A percentile compares a stretch with the other conserved stretches of the same genome.
Evolutionary conservation across 495 filamentous ascomycete species (phyloP).

Genomic region (Pyronema omphalodes): DNA sequence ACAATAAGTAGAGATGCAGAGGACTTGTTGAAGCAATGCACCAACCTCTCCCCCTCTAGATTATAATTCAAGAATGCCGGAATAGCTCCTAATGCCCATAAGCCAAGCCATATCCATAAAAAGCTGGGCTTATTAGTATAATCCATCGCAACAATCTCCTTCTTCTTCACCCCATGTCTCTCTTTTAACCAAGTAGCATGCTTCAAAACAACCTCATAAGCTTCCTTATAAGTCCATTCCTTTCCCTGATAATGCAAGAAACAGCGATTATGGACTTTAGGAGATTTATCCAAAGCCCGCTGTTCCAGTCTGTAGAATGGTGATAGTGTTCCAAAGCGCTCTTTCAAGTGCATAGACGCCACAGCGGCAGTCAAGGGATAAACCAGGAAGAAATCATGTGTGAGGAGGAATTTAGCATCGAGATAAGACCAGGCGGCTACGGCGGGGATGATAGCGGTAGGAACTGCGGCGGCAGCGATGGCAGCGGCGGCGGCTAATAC

Average conservation of each 20-base stretch:
- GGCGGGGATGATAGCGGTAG: conserved; percentile 5
- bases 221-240: conserved; percentile 62
- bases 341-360: conserved; percentile 27
- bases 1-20: conserved; percentile 53
- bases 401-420: conserved; percentile 51
- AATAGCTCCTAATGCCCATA: conserved; percentile 76
- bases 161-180: conserved; percentile 45
- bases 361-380: conserved; percentile 29
- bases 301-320: conserved; percentile 66
- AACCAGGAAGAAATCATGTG: conserved; percentile 45
- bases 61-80: conserved; percentile 97
- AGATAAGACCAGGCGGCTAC: conserved; percentile 59
- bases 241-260: conserved; percentile 62
- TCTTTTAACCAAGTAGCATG: conserved; percentile 72
- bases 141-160: conserved; percentile 75
- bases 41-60: conserved; percentile 50
- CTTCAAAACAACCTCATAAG: conserved; percentile 53
- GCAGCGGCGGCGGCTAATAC: neutral
- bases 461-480: neutral
- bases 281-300: conserved; percentile 39
- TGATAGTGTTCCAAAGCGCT: conserved; percentile 44
- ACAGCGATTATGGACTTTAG: conserved; percentile 29
- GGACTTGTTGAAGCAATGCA: conserved; percentile 60
- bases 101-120: conserved; percentile 62
- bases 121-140: conserved; percentile 73